phyloP scores from a whole-genome alignment of 108 stramenopile genomes.

The Nannochloropsis salina region DNA sequence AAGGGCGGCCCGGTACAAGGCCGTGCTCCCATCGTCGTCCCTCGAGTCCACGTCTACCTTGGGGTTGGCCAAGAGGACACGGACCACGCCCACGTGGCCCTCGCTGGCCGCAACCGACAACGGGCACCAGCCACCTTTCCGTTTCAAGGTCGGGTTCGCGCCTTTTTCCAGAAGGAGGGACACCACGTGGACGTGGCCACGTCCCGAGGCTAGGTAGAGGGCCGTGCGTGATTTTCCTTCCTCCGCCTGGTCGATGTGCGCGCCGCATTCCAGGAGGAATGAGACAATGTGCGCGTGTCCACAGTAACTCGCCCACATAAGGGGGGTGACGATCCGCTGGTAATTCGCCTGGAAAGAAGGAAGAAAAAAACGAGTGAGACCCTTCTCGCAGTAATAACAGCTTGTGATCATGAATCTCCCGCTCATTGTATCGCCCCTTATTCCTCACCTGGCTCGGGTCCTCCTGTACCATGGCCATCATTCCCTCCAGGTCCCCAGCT shows the following conservation, averaged over 20 bases:
- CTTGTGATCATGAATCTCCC: neutral
- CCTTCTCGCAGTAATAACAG: neutral
- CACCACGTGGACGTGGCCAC: neutral
- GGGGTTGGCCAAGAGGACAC: neutral
- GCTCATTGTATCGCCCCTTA: neutral
- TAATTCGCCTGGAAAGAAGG: neutral
- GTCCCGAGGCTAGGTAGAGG: neutral
- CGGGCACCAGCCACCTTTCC: neutral
- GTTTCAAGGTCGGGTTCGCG: neutral
- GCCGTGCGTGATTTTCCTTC: neutral
- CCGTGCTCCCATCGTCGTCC: neutral
- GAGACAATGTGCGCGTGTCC: neutral
- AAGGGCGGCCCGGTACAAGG: neutral
- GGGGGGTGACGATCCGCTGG: constrained; percentile 11
- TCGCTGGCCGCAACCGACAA: neutral
- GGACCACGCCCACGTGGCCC: neutral
- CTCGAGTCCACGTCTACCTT: constrained; percentile 3
- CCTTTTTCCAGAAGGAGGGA: neutral
- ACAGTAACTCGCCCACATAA: constrained; percentile 9
- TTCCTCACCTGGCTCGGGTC: neutral
- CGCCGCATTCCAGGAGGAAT: neutral
- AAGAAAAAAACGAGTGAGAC: neutral
- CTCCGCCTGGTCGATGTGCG: neutral
- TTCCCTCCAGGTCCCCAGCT: neutral
- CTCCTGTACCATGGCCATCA: neutral